Base-by-base conservation (phyloP, 306 rosid genomes). In the Potentilla sterilis region DNA sequence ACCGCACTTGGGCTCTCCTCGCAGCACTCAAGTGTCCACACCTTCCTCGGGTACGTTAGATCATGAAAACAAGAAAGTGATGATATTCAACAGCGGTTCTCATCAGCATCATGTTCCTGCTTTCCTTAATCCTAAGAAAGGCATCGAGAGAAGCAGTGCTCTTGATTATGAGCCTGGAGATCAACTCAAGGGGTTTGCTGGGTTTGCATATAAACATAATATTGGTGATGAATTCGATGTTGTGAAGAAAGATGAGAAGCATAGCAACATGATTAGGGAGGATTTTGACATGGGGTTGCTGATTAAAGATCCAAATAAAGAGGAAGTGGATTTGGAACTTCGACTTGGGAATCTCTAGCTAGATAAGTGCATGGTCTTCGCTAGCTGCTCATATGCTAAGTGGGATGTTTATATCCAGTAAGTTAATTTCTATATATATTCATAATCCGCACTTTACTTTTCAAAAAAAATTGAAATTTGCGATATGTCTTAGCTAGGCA, bases 291-390 rank as follows among this genome's bases (percentile, higher is more conserved):
- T 86, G 83, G 88, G 88, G 24, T 70, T 82, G 67, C 77, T 79
- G 65, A 70, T 82, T 67, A 78, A 85, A 78, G 83, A 85, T 71
- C 84, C 77, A 71, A 85, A 16, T 6, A 59, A 74, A 32, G 49
- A 9, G 35, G 70, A 81, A 43, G 87, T 93, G 55, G 98, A 93
- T 85, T 84, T 93, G 91, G 98, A 93, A 83, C 93, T 93, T 80
- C 91, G 95, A 78, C 96, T 93, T 15, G 89, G 87, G 51, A 73
- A 66, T 76, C 65, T 74, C 44, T 87, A 83, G 84, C 37, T 73
- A 18, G 28, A 71, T 47, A 64, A 64, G 19, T 75, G 72, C 65
- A 75, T 57, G 59, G 46, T 76, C 48, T 49, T 79, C 78, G 21
- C 63, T 79, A 74, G 21, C 63, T 9, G 43, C 41, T 64, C 35